Evolutionary conservation across 495 filamentous ascomycete species (phyloP).

Genomic region (Saxophila tyrrhenica): DNA sequence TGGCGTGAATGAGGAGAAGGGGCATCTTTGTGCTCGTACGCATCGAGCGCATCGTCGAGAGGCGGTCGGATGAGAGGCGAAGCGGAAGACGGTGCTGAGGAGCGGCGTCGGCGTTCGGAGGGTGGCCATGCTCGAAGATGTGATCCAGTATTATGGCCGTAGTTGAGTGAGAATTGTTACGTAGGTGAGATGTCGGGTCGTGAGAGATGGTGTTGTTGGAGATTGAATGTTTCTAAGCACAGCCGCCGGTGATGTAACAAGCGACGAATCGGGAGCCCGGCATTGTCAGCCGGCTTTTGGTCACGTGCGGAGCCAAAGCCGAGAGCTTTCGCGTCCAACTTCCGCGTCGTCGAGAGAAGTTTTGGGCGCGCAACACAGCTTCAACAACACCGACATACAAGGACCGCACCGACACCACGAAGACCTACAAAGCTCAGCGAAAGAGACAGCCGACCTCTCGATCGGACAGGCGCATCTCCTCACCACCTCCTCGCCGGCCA

Average conservation of each 20-base stretch:
- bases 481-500: not conserved
- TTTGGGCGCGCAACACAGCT: not conserved
- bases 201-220: not conserved
- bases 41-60: slow-evolving; percentile 39
- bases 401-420: not conserved
- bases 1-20: slow-evolving; percentile 52
- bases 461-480: not conserved
- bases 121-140: slow-evolving; percentile 8
- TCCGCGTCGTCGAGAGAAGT: not conserved
- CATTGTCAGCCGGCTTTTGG: too few relatives aligned
- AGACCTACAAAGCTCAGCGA: too few relatives aligned
- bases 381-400: not conserved
- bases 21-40: slow-evolving; percentile 34
- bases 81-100: slow-evolving; percentile 40
- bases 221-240: not conserved
- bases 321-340: not conserved
- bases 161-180: not conserved
- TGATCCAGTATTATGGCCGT: not conserved
- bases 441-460: not conserved
- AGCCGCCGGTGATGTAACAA: not conserved
- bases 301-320: too few relatives aligned
- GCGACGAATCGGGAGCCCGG: not conserved
- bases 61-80: slow-evolving; percentile 32
- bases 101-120: slow-evolving; percentile 35
- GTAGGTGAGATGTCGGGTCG: not conserved